Base-by-base conservation (phyloP, 495 filamentous ascomycete species). In the Physcia stellaris region DNA sequence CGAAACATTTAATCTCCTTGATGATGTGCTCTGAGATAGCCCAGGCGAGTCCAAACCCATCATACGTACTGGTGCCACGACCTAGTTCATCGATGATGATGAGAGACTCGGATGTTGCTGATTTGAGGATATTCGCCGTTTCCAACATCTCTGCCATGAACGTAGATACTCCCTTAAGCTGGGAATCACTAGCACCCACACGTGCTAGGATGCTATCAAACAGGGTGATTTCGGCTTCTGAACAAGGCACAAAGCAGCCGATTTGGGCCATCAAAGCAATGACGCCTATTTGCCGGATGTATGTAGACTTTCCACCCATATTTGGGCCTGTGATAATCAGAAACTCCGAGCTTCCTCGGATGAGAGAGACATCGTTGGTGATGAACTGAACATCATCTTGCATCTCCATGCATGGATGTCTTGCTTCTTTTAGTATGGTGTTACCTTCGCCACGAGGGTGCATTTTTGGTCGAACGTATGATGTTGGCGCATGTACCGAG, bases 71-170 rank as follows among this genome's bases (percentile, higher is more conserved):
- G 1, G 90, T 99, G 36, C 90, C 90, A 40, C 90, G 82, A 20
- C 90, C 90, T n/a, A 99, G 76, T 60, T 99, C 90, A 60, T 99
- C 92, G 50, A 96, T 93, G 60, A 99, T 94, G 55, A 99, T 94
- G 36, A 99, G 68, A 4, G 80, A 87, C 50, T 96, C 90, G 6
- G 77, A 77, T 2, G 90, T 96, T 3, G 90, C 90, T 4, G 83
- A 87, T 61, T 96, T 96, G 53, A 99, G 80, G 45, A 99, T 99
- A 51, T 94, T 95, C 40, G 90, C 84, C 0, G 90, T 99, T 54
- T 99, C 90, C 19, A 99, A 71, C 90, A 99, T 99, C 63, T 99
- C 90, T 0, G 92, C 92, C 92, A 99, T 99, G 67, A 99, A 99
- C 0, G 90, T 99, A 28, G 85, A 93, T 6, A 99, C 92, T 24